Evolutionary conservation across 169 alveolate genomes (phyloP), one percentile per base, ranked within the genome.

Genomic region (Eimeria necatrix): DNA sequence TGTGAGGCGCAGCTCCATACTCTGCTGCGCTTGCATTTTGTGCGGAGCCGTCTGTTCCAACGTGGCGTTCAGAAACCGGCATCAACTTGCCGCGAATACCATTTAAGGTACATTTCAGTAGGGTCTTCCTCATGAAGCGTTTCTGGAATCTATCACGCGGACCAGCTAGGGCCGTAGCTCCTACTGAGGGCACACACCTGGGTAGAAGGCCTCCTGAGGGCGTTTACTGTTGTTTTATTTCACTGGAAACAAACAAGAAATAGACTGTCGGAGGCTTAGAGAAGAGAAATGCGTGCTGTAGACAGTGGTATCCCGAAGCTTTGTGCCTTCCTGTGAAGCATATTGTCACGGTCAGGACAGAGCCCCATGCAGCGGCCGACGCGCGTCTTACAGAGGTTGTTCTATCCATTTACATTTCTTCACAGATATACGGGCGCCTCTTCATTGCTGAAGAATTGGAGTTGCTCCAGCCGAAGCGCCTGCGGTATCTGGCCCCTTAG

Each of bases 1-100:
- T 12, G 22, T 16, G 9, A 56, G 56, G 68, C 74, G 59, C 3
- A n/a, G 41, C 73, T 53, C 24, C 53, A 71, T 68, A 12, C 32
- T 53, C 90, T 22, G 53, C 24, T 26, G 52, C 32, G 20, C 49
- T 71, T 32, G 20, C 90, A 81, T 8, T 4, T 64, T 5, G 3
- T 26, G 74, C 26, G 53, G 90, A 53, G 26, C 90, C 56, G 22
- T 52, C 52, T 7, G 90, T 51, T 52, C 18, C 90, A 81, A 26
- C 90, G 4, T 53, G 73, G 12, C 70, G 12, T 64, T 53, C n/a
- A 20, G 51, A 49, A 48, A 24, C 84, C 26, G 93, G 93, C 81
- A 32, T 6, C 80, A 14, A n/a, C 26, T 48, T 3, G 49, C 64
- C 51, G 32, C 20, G 51, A 61, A 85, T 60, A 49, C 60, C 59